Base-by-base conservation (phyloP, 768 basidiomycete species). In the Sistotremastrum niveocremeum region DNA sequence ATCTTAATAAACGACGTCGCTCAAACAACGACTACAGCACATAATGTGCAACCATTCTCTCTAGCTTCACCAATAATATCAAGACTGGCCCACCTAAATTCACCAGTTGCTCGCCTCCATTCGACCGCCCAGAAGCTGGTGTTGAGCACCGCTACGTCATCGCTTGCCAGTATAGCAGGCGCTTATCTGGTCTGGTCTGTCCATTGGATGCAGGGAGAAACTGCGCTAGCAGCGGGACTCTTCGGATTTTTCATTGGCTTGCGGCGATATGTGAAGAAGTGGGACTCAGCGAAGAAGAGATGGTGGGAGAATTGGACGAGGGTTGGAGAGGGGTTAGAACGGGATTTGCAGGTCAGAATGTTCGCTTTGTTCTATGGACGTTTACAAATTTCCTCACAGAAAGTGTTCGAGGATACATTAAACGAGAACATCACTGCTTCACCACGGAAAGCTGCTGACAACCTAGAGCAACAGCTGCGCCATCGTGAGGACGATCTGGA, bases 291-390 rank as follows among this genome's bases (percentile, higher is more conserved):
- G 3, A 80, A 81, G 58, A 64, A 60, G 46, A 65, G 63, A 49
- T 88, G 83, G 82, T 72, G 73, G 73, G 68, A 72, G 45, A 82
- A 85, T 56, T 81, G 76, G 68, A 56, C 54, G 12, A 67, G 84
- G 42, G 66, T 84, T 3, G 72, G 74, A 5, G 66, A 77, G 41
- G 79, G 84, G 0, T 64, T 84, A 35, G 67, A 71, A 40, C 67
- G 82, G 39, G 82, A 86, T 60, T 60, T 84, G 20, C 67, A 70
- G 68, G 83, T 80, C 56, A 38, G 67, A 52, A 34, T 34, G 34
- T 38, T 37, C 50, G 47, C 2, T 47, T 51, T 3, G 42, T 42
- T 3, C 47, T 38, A 9, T 41, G 46, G 32, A 4, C 44, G 32
- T 41, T 46, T 39, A 41, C 44, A 39, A 45, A 30, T 5, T 9